Percentiles rank a stretch among this genome's conserved stretches.
Evolutionary conservation across 148 eudicot species (phyloP).

Genomic region (Silene uniflora): DNA sequence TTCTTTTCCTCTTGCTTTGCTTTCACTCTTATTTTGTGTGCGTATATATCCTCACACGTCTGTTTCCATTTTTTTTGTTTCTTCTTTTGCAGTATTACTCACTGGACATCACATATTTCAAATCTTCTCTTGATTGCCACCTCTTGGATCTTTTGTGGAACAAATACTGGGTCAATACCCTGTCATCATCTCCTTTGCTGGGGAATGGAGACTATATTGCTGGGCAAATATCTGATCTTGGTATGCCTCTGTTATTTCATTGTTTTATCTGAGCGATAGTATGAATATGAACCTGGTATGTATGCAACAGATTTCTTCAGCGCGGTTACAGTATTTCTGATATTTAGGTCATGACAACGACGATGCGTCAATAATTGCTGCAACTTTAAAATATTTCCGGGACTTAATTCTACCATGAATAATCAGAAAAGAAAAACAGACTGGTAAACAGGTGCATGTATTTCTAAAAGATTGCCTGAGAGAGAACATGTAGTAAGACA

Average conservation of each 20-base stretch:
- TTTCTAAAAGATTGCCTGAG: not conserved
- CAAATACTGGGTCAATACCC: slow-evolving; percentile 98
- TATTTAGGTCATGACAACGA: no score
- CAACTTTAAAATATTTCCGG: not conserved
- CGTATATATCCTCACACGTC: not conserved
- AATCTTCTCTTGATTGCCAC: slow-evolving; percentile 94
- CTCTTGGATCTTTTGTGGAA: slow-evolving; percentile 99
- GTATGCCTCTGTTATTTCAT: slow-evolving; percentile 31
- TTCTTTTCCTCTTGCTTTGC: not conserved
- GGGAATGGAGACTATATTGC: slow-evolving; percentile 96
- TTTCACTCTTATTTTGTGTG: slow-evolving; percentile 6
- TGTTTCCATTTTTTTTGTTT: slow-evolving; percentile 13
- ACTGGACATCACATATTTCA: slow-evolving; percentile 89
- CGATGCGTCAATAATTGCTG: not conserved
- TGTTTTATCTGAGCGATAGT: not conserved
- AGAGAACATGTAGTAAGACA: not conserved
- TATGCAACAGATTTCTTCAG: not conserved
- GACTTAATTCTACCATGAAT: no score
- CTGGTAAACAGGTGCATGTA: not conserved
- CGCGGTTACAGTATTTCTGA: no score
- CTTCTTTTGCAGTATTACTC: slow-evolving; percentile 69
- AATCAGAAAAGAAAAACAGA: no score
- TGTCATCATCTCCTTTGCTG: slow-evolving; percentile 89
- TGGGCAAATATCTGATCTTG: slow-evolving; percentile 93
- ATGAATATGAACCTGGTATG: not conserved